phyloP scores from a whole-genome alignment of 352 stramenopile species.

The Globisporangium echinulatum region DNA sequence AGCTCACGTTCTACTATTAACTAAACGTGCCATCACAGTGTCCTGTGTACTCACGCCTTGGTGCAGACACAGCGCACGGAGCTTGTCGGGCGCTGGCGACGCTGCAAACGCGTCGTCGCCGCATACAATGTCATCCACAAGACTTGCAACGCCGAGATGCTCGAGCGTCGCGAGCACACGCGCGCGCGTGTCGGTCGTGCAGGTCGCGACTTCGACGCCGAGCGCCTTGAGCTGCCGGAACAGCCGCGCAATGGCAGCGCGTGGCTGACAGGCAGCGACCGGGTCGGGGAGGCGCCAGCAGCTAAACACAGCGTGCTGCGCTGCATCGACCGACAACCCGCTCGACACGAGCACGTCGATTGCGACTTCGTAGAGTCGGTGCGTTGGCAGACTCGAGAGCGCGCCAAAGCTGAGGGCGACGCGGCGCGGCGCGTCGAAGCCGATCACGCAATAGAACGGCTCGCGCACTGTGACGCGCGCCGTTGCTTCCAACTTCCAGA shows the following conservation, averaged over 20 bases:
- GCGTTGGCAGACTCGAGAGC: constrained; percentile 28
- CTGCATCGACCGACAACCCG: constrained; percentile 11
- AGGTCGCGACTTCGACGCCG: constrained; percentile 44
- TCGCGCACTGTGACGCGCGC: constrained; percentile 21
- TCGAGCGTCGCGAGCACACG: constrained; percentile 24
- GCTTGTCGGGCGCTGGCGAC: constrained; percentile 29
- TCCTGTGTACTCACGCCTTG: constrained; percentile 28
- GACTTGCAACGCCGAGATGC: constrained; percentile 19
- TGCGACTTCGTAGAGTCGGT: constrained; percentile 21
- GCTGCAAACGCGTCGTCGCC: constrained; percentile 33
- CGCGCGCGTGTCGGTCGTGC: constrained; percentile 38
- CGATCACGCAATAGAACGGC: constrained; percentile 25
- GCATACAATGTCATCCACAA: constrained; percentile 42
- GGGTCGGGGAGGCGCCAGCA: constrained; percentile 29
- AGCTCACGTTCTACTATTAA: too few relatives aligned
- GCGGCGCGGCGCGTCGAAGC: constrained; percentile 24
- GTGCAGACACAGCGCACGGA: constrained; percentile 33
- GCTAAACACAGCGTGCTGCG: constrained; percentile 14
- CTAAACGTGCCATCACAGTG: constrained; percentile 29
- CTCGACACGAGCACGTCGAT: constrained; percentile 22
- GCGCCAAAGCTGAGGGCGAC: constrained; percentile 20
- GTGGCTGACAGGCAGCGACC: constrained; percentile 16
- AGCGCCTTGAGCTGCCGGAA: constrained; percentile 30
- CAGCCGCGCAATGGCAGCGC: constrained; percentile 21
- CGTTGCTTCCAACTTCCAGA: constrained; percentile 26